Evolutionary conservation across 2,329 filamentous ascomycete species (phyloP).

Genomic region (Corinectria fuckeliana): DNA sequence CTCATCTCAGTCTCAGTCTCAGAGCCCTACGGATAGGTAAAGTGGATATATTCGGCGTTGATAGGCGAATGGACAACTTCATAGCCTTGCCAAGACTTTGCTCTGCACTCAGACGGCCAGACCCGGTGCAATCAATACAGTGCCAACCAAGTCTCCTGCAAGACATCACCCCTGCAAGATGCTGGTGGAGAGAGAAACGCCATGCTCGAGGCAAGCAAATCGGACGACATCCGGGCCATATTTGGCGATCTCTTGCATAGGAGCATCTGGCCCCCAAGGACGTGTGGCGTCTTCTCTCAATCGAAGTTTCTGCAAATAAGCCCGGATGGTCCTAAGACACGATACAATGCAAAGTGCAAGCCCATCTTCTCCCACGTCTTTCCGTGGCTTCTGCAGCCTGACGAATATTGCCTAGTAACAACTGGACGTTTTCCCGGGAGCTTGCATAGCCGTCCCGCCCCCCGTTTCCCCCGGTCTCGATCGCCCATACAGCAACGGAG

Average conservation of each 20-base stretch:
- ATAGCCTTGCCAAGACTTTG: background rate
- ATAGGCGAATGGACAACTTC: background rate
- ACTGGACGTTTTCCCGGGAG: background rate
- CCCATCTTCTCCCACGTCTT: background rate
- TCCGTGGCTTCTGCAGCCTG: no score
- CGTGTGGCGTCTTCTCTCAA: constrained; percentile 18
- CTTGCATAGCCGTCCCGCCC: background rate
- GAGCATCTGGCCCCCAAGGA: constrained; percentile 9
- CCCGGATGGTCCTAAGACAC: background rate
- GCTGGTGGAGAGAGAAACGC: background rate
- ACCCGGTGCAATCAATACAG: no score
- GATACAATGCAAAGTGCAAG: background rate
- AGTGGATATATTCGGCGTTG: background rate
- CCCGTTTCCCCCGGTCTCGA: background rate
- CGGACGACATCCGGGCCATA: constrained; percentile 2
- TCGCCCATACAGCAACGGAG: background rate
- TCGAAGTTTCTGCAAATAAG: constrained; percentile 11
- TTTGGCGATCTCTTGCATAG: constrained; percentile 18
- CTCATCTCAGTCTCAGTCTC: no score
- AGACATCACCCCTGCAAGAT: constrained; percentile 8
- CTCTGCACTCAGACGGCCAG: background rate
- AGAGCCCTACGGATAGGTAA: background rate
- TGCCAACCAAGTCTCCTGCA: background rate
- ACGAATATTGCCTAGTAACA: background rate
- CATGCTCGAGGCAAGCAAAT: constrained; percentile 14